These are phyloP conservation scores for Fusarium musae DNA, from an alignment of 2,329 filamentous ascomycete genomes.

Conservation along the genomic window DNA sequence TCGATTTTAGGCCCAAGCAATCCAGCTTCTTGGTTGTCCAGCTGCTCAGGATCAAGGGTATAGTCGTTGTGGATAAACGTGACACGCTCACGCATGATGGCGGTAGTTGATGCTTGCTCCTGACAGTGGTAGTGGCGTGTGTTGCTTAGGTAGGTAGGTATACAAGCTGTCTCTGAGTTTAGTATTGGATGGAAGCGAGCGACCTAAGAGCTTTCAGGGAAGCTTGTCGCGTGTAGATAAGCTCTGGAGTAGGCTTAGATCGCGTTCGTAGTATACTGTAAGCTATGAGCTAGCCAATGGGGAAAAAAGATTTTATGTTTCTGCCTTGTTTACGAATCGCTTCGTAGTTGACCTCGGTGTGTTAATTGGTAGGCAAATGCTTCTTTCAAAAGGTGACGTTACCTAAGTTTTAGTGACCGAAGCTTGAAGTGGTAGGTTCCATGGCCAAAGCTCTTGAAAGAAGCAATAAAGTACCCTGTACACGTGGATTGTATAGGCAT, in stretches of 20 bases:
- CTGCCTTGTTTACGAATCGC: slow-evolving; percentile 12
- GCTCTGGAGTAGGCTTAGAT: slow-evolving; percentile 9
- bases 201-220: slow-evolving; percentile 2
- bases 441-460: slow-evolving; percentile 12
- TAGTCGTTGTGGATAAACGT: slow-evolving; percentile 80
- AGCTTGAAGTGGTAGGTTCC: not conserved
- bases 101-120: not conserved
- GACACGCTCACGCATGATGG: slow-evolving; percentile 77
- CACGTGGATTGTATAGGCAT: slow-evolving; percentile 33
- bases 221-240: slow-evolving; percentile 36
- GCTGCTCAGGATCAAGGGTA: slow-evolving; percentile 70
- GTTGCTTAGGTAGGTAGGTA: not conserved
- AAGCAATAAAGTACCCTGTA: slow-evolving; percentile 15
- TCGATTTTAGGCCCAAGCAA: slow-evolving; percentile 68
- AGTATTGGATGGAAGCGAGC: not conserved
- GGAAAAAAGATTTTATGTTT: not conserved
- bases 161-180: not conserved
- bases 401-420: not conserved
- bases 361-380: slow-evolving; percentile 19
- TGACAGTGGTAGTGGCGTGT: not conserved
- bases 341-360: slow-evolving; percentile 24
- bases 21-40: slow-evolving; percentile 66
- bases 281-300: not conserved
- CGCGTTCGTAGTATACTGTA: not conserved
- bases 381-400: slow-evolving; percentile 12